Evolutionary conservation across 768 basidiomycete species (phyloP).

Genomic region (Lenzites betulinus): DNA sequence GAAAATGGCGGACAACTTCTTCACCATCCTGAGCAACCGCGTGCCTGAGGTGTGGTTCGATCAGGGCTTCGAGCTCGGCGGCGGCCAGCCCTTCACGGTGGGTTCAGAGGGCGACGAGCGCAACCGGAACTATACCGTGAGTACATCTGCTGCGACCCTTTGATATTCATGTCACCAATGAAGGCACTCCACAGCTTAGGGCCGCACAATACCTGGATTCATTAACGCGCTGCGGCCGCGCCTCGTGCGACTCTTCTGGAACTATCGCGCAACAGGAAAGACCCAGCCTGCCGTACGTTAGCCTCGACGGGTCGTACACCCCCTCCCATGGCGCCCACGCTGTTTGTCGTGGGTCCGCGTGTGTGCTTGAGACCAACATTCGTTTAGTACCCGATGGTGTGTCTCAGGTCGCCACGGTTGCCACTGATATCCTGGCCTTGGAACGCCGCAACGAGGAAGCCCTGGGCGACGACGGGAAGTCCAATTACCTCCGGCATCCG

Average conservation of each 20-base stretch:
- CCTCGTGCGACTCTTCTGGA: slow-evolving; percentile 18
- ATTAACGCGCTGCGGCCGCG: slow-evolving; percentile 19
- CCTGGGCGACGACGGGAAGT: slow-evolving; percentile 38
- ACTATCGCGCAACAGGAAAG: slow-evolving; percentile 7
- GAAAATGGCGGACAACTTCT: slow-evolving; percentile 75
- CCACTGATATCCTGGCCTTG: slow-evolving; percentile 44
- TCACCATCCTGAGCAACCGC: slow-evolving; percentile 55
- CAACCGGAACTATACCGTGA: slow-evolving; percentile 60
- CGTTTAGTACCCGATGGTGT: slow-evolving; percentile 40
- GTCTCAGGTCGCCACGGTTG: slow-evolving; percentile 26
- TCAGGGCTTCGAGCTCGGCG: slow-evolving; percentile 59
- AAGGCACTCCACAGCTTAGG: slow-evolving; percentile 38
- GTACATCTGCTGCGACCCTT: slow-evolving; percentile 28
- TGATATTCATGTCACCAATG: background rate
- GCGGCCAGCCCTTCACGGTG: slow-evolving; percentile 63
- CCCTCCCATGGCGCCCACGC: slow-evolving; percentile 18
- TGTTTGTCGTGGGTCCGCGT: slow-evolving; percentile 34
- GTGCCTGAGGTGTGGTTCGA: slow-evolving; percentile 66
- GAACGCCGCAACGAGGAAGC: slow-evolving; percentile 38
- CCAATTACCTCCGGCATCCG: slow-evolving; percentile 46
- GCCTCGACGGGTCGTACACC: slow-evolving; percentile 6
- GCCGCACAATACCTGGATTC: slow-evolving; percentile 43
- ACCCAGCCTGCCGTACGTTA: slow-evolving; percentile 20
- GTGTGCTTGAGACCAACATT: slow-evolving; percentile 56
- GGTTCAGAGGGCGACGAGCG: slow-evolving; percentile 58